A percentile compares a stretch with the other conserved stretches of the same genome.
phyloP scores from a whole-genome alignment of 2,329 filamentous ascomycete genomes.

The Madurella mycetomatis region DNA sequence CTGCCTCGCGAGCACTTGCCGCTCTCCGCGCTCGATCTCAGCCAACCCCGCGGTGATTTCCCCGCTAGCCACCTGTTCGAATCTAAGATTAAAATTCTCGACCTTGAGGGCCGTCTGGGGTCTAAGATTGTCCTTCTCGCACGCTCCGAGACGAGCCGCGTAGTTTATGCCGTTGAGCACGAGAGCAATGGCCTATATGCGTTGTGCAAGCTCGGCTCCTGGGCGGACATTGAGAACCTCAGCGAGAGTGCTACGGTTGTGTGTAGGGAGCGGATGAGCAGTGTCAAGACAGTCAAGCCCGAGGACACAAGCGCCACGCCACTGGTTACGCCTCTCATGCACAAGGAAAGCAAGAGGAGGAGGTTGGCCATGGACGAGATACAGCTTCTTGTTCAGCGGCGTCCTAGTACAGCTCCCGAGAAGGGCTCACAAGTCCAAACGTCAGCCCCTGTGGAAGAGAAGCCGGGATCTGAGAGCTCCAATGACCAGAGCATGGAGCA shows the following conservation, averaged over 20 bases:
- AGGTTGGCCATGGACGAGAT: conserved; percentile 59
- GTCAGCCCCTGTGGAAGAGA: conserved; percentile 4
- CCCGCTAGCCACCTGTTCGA: conserved; percentile 55
- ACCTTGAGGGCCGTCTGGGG: conserved; percentile 57
- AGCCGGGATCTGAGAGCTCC: neutral
- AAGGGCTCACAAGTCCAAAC: conserved; percentile 25
- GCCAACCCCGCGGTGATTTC: conserved; percentile 46
- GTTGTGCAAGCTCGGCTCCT: conserved; percentile 62
- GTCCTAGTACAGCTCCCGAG: conserved; percentile 41
- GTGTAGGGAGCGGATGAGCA: conserved; percentile 31
- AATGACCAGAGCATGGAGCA: neutral
- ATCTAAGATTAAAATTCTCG: conserved; percentile 58
- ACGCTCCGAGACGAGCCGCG: conserved; percentile 50
- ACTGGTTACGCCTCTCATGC: conserved; percentile 42
- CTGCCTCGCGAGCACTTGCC: conserved; percentile 57
- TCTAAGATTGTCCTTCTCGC: conserved; percentile 56
- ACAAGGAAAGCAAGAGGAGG: conserved; percentile 51
- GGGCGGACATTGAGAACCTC: conserved; percentile 58
- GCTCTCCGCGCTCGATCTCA: conserved; percentile 58
- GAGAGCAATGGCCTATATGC: conserved; percentile 59
- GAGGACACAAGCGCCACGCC: conserved; percentile 20
- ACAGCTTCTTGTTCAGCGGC: conserved; percentile 56
- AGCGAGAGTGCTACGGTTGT: conserved; percentile 45
- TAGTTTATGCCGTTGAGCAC: conserved; percentile 61
- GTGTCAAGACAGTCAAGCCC: conserved; percentile 18